Evolutionary conservation across 148 eudicot species (phyloP).

Genomic region (Pouteria glomerata): DNA sequence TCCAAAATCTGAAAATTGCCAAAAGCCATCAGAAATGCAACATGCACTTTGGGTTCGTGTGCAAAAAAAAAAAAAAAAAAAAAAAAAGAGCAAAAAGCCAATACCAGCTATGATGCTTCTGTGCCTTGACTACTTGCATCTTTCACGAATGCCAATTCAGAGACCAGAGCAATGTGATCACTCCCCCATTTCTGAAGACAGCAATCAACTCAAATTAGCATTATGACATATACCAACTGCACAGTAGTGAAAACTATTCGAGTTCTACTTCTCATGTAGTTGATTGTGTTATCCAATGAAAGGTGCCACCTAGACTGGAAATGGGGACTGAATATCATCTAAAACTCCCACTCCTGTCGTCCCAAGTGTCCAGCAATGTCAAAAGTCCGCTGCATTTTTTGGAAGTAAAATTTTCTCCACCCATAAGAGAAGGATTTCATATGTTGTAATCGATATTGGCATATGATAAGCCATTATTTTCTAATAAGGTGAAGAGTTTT

Average conservation of each 20-base stretch:
- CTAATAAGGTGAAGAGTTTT: no score
- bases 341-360: no score
- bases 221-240: not conserved
- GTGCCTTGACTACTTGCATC: slow-evolving; percentile 7
- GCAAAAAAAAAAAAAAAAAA: no score
- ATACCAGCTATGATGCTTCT: slow-evolving; percentile 5
- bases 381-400: no score
- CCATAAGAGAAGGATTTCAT: no score
- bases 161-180: slow-evolving; percentile 88
- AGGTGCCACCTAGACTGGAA: not conserved
- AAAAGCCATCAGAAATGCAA: not conserved
- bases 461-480: no score
- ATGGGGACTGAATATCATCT: no score
- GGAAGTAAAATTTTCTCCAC: no score
- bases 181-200: slow-evolving; percentile 95
- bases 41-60: no score
- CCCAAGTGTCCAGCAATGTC: no score
- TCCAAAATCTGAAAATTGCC: not conserved
- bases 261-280: not conserved
- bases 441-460: no score
- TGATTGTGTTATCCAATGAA: not conserved
- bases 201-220: slow-evolving; percentile 6
- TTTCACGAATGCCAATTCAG: slow-evolving; percentile 70
- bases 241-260: not conserved
- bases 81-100: not conserved